Evolutionary conservation across 2,329 filamentous ascomycete genomes (phyloP), one percentile per base, ranked within the genome.

Genomic region (Thielaviopsis populi): DNA sequence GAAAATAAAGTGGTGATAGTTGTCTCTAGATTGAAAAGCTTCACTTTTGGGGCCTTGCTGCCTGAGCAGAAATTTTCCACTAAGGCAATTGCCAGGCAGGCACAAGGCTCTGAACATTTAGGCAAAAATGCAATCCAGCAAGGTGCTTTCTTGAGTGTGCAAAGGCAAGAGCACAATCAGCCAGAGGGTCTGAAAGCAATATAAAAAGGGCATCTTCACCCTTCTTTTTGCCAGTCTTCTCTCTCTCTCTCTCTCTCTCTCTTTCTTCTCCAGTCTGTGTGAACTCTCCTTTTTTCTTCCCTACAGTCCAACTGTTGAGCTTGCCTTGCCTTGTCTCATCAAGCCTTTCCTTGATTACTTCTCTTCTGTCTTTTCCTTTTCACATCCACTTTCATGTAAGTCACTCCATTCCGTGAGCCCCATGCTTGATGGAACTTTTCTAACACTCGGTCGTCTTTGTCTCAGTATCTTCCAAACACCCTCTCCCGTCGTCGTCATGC

Each of bases 321-420:
- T 22, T 56, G 27, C 53, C 24, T 56, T n/a, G 15, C 24, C 24
- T n/a, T 56, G 30, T 56, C 53, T 56, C 8, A 17, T 37, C 27
- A 17, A 56, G 27, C 19, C 53, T 56, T 56, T 56, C 53, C 37
- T 56, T 56, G 53, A 56, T 33, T 17, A 17, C 7, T 56, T 37
- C n/a, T 56, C n/a, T 17, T 56, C 53, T n/a, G 17, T 33, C 53
- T 33, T 56, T 30, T 56, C 53, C 46, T 19, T 50, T 27, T 24
- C 22, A 50, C 46, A 27, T 50, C 17, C 53, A 56, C 53, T 56
- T 56, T 56, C 17, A 56, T 56, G 53, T 56, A 56, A 56, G 53
- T 56, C 15, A 24, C 11, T 19, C 5, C 33, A 33, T 8, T 37
- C 33, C 8, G 8, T 37, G 33, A 10, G 33, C 33, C 10, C 33